phyloP scores from a whole-genome alignment of 1,139 yeast species.

The Lodderomyces beijingensis region DNA sequence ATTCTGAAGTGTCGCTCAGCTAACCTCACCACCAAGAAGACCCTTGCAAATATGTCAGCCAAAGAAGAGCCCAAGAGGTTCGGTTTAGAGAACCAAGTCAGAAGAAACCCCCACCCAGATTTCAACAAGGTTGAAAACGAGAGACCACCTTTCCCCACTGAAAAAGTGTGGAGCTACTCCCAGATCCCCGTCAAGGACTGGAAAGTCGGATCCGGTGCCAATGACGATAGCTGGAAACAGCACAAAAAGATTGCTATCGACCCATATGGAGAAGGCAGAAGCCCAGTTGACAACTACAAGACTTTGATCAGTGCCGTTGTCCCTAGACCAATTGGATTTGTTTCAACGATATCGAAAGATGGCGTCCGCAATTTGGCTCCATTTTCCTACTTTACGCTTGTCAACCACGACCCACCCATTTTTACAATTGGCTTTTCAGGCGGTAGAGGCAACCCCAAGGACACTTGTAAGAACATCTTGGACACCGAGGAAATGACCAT shows the following conservation, averaged over 20 bases:
- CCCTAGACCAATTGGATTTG: conserved; percentile 60
- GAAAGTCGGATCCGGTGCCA: conserved; percentile 50
- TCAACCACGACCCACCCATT: conserved; percentile 55
- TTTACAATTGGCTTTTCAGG: conserved; percentile 49
- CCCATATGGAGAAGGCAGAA: conserved; percentile 44
- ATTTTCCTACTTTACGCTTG: conserved; percentile 51
- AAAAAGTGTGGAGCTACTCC: conserved; percentile 17
- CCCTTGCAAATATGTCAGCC: background rate
- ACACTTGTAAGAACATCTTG: conserved; percentile 45
- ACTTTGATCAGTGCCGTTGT: conserved; percentile 46
- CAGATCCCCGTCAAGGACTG: conserved; percentile 31
- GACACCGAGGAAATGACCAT: conserved; percentile 55
- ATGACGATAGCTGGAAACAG: conserved; percentile 35
- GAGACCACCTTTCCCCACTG: conserved; percentile 21
- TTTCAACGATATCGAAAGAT: conserved; percentile 40
- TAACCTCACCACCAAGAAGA: too few species aligned
- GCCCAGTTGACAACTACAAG: conserved; percentile 44
- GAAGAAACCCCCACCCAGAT: conserved; percentile 22
- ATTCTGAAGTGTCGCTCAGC: too few species aligned
- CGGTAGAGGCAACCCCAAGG: conserved; percentile 39
- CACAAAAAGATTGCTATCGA: conserved; percentile 46
- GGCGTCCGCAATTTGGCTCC: conserved; percentile 55
- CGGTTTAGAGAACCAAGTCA: conserved; percentile 15
- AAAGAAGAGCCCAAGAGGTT: conserved; percentile 10
- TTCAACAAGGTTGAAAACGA: conserved; percentile 21